Evolutionary conservation across 2,329 filamentous ascomycete species (phyloP).

Genomic region (Cyphellophora attinorum): DNA sequence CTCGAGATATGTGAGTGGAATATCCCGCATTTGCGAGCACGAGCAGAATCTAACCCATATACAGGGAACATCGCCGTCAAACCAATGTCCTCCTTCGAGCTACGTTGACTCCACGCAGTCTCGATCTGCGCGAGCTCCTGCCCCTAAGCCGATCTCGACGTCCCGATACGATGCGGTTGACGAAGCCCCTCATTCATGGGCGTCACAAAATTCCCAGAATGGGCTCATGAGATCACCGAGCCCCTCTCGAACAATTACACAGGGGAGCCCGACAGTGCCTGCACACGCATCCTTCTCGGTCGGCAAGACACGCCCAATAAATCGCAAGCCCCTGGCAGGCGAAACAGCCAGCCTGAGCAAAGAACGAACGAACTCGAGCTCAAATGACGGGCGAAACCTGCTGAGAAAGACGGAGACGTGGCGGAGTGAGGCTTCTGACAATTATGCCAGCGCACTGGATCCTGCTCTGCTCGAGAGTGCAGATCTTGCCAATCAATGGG

Average conservation of each 20-base stretch:
- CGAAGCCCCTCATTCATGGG: slow-evolving; percentile 42
- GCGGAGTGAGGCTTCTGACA: too few relatives aligned
- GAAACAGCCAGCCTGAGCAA: not conserved
- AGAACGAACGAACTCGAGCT: not conserved
- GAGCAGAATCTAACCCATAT: not conserved
- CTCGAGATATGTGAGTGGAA: not conserved
- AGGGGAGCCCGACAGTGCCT: slow-evolving; percentile 15
- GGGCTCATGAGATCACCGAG: slow-evolving; percentile 33
- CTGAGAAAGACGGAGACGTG: not conserved
- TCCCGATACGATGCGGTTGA: slow-evolving; percentile 35
- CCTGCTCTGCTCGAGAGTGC: slow-evolving; percentile 32
- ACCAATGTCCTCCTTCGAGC: slow-evolving; percentile 12
- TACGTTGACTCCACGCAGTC: slow-evolving; percentile 5
- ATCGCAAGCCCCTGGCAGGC: slow-evolving; percentile 19
- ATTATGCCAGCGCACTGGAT: slow-evolving; percentile 16
- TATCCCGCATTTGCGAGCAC: not conserved
- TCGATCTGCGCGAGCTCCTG: slow-evolving; percentile 12
- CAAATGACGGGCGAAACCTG: not conserved
- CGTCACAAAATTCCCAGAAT: slow-evolving; percentile 41
- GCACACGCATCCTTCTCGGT: slow-evolving; percentile 17
- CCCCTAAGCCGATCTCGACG: slow-evolving; percentile 34
- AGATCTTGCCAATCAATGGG: slow-evolving; percentile 36
- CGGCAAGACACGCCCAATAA: slow-evolving; percentile 8
- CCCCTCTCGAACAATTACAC: slow-evolving; percentile 23
- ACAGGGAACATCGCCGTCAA: slow-evolving; percentile 4